phyloP scores from a whole-genome alignment of 2,329 filamentous ascomycete species.

The Ophiognomonia clavigignenti-juglandacearum region DNA sequence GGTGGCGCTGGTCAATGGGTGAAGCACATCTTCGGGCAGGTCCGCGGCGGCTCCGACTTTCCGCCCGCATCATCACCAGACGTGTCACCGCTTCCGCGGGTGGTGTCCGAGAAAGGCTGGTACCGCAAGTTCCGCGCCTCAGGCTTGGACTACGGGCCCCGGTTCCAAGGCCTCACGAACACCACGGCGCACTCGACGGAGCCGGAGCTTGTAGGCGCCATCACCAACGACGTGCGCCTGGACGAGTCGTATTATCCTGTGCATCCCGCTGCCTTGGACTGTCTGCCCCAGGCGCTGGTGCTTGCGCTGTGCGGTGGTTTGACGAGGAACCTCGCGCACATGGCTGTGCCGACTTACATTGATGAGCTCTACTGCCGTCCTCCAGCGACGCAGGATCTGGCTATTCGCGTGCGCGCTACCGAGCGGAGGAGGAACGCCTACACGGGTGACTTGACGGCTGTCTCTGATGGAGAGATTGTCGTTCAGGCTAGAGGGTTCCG shows the following conservation, averaged over 20 bases:
- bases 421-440: background rate
- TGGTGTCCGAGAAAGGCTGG: background rate
- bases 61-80: background rate
- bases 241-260: background rate
- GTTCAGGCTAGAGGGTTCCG: too few relatives aligned
- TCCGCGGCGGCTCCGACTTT: background rate
- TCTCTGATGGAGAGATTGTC: background rate
- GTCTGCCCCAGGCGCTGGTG: background rate
- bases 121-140: background rate
- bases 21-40: background rate
- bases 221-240: background rate
- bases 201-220: too few relatives aligned
- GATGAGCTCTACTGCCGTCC: conserved; percentile 18
- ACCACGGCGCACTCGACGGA: too few relatives aligned
- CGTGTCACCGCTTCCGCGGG: background rate
- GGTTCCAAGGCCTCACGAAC: background rate
- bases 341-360: conserved; percentile 23
- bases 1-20: background rate
- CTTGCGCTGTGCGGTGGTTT: background rate
- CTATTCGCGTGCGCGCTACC: background rate
- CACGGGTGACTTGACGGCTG: background rate
- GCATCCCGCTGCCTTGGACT: background rate
- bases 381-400: background rate
- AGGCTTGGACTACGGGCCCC: background rate
- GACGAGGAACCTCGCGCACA: conserved; percentile 5